phyloP scores from a whole-genome alignment of 2,329 filamentous ascomycete species.

The Aspergillus bombycis region DNA sequence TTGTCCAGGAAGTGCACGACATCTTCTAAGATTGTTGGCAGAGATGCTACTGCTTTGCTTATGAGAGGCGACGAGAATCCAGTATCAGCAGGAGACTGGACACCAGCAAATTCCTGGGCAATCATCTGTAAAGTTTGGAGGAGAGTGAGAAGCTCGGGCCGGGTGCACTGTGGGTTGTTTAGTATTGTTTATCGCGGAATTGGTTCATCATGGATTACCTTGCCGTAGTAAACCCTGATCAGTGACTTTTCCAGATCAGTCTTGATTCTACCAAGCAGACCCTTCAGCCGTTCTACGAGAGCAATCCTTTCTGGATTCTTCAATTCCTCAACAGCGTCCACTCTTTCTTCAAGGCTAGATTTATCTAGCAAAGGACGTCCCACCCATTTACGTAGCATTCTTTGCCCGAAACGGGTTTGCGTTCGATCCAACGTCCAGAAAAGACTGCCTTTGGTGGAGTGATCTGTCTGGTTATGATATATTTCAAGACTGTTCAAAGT shows the following conservation, averaged over 20 bases:
- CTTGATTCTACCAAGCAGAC: slow-evolving; percentile 70
- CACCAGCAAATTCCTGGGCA: slow-evolving; percentile 71
- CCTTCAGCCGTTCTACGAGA: slow-evolving; percentile 73
- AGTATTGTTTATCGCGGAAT: slow-evolving; percentile 14
- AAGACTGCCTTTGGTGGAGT: slow-evolving; percentile 80
- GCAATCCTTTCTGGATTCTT: slow-evolving; percentile 67
- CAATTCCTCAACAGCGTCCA: slow-evolving; percentile 85
- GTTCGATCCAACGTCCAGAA: slow-evolving; percentile 97
- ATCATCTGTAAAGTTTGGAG: slow-evolving; percentile 85
- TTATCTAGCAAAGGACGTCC: slow-evolving; percentile 84
- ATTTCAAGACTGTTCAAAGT: slow-evolving; percentile 93
- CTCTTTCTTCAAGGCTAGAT: slow-evolving; percentile 72
- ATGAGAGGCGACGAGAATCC: slow-evolving; percentile 75
- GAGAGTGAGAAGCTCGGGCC: slow-evolving; percentile 82
- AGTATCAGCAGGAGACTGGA: slow-evolving; percentile 66
- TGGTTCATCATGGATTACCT: slow-evolving; percentile 44
- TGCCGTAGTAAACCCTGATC: slow-evolving; percentile 96
- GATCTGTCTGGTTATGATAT: slow-evolving; percentile 91
- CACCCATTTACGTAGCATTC: slow-evolving; percentile 91
- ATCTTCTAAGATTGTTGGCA: slow-evolving; percentile 75
- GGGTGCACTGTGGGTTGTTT: slow-evolving; percentile 62
- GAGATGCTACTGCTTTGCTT: slow-evolving; percentile 69
- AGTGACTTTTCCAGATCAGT: slow-evolving; percentile 89
- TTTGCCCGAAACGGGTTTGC: slow-evolving; percentile 82
- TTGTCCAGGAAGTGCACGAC: slow-evolving; percentile 77